Evolutionary conservation across 768 basidiomycete genomes (phyloP), one percentile per base, ranked within the genome.

Genomic region (Calocybe indica): DNA sequence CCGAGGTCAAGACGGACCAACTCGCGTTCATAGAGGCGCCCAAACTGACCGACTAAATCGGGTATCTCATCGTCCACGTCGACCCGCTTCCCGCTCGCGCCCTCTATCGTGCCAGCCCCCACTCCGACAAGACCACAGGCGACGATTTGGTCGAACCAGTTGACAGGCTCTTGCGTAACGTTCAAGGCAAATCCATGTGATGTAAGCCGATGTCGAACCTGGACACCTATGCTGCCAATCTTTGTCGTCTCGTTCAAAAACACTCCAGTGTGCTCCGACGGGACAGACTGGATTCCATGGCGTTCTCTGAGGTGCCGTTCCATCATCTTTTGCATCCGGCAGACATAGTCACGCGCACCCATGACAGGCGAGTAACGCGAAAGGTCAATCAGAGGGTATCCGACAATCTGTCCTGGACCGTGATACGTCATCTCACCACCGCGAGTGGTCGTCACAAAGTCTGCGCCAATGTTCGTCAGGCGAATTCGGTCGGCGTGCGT

Each of bases 361-460:
- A 80, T 72, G 44, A 84, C 70, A 6, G 93, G 90, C 39, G 78
- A 70, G 56, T 85, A 81, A 32, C 83, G 82, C n/a, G 80, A 80
- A 13, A 98, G 77, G 69, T 98, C 95, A 43, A 97, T 73, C 44
- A 98, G 73, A 2, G 93, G 92, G 62, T 99, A 99, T 29, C 93
- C 96, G 11, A 97, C 88, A 57, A 99, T 74, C 67, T 99, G 96
- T 5, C 96, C 96, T 1, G 96, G 94, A 0, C 96, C 96, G 63
- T 99, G 96, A 65, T 91, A 99, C 1, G 96, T 99, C 48, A 92
- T 76, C 67, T 97, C 85, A 2, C 96, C 96, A 10, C 96, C 96
- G 45, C 96, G 75, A 45, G 80, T 75, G 2, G 92, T 82, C 15
- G 79, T 69, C 35, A 88, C 78, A 58, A 94, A 94, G 60, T 96